Percentiles rank a stretch among this genome's conserved stretches.
phyloP scores from a whole-genome alignment of 148 eudicot species.

The Heliamphora exappendiculata region DNA sequence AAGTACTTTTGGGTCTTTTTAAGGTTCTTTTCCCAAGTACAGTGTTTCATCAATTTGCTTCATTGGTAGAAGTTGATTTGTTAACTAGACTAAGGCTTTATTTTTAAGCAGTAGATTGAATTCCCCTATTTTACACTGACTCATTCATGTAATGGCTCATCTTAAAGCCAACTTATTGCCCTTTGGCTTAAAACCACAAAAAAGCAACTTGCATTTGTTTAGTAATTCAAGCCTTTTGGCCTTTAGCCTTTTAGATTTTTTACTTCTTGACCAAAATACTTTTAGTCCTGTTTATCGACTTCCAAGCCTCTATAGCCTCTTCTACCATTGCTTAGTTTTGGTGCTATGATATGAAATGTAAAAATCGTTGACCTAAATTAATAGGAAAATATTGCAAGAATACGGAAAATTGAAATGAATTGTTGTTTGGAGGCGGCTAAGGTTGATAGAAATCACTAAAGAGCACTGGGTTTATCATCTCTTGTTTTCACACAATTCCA shows the following conservation, averaged over 20 bases:
- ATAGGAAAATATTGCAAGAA: not conserved
- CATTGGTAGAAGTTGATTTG: not conserved
- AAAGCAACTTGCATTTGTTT: too few relatives aligned
- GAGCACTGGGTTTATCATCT: not conserved
- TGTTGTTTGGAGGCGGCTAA: not conserved
- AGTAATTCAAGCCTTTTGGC: too few relatives aligned
- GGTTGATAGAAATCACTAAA: not conserved
- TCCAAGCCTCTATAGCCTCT: not conserved
- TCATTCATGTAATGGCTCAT: not conserved
- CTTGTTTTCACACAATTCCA: not conserved
- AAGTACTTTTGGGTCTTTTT: not conserved
- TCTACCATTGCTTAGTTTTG: not conserved
- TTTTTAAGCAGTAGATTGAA: not conserved
- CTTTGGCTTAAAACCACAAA: too few relatives aligned
- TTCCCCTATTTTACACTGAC: not conserved
- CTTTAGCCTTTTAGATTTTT: too few relatives aligned
- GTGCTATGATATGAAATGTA: not conserved
- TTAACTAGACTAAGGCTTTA: not conserved
- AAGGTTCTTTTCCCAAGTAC: not conserved
- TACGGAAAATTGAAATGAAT: not conserved
- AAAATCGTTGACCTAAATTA: not conserved
- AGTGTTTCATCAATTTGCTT: not conserved
- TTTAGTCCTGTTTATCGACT: too few relatives aligned
- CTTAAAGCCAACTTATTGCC: not conserved
- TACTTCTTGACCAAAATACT: too few relatives aligned